phyloP scores from a whole-genome alignment of 2,329 filamentous ascomycete genomes.

The Botrytis sinoallii region DNA sequence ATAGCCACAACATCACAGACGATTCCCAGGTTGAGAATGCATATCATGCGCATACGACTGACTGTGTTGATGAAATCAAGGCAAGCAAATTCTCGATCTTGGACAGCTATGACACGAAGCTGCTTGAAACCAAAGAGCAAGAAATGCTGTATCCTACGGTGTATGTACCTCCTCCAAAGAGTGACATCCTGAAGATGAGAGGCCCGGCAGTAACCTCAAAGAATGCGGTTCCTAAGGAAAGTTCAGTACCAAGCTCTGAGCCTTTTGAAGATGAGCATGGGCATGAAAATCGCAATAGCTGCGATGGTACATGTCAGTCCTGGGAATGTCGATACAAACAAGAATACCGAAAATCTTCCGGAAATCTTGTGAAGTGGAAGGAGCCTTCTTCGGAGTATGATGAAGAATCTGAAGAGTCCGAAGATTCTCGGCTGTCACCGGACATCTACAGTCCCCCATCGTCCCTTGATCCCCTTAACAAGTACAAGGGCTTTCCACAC shows the following conservation, averaged over 20 bases:
- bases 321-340: constrained; percentile 16
- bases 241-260: background rate
- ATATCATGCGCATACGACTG: constrained; percentile 1
- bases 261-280: background rate
- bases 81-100: background rate
- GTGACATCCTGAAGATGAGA: background rate
- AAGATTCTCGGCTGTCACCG: background rate
- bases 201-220: background rate
- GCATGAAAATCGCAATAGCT: background rate
- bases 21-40: background rate
- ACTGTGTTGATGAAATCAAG: constrained; percentile 2
- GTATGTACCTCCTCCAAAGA: background rate
- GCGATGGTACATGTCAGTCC: constrained; percentile 4
- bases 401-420: background rate
- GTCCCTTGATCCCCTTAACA: background rate
- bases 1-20: background rate
- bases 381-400: background rate
- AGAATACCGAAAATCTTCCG: constrained; percentile 4
- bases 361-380: constrained; percentile 13
- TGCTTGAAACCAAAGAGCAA: background rate
- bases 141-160: constrained; percentile 5
- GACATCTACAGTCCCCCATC: constrained; percentile 1
- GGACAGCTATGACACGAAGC: background rate
- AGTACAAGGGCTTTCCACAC: background rate
- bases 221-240: background rate